Evolutionary conservation across 495 filamentous ascomycete genomes (phyloP).

Genomic region (Aspergillus sclerotiicarbonarius): DNA sequence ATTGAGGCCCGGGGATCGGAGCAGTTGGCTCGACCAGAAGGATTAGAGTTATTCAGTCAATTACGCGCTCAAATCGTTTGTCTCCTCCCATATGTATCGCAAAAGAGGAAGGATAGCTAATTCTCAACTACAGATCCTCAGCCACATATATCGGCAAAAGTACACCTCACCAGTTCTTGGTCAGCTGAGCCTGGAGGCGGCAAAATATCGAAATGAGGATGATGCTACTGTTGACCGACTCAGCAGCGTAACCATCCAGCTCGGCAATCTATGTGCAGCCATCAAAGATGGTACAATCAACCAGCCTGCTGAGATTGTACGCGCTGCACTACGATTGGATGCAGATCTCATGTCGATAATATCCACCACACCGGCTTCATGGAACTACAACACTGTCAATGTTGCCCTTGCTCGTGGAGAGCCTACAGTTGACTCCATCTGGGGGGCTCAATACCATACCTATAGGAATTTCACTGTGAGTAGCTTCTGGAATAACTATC

Average conservation of each 20-base stretch:
- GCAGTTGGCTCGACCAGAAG: conserved; percentile 7
- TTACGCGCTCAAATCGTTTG: neutral
- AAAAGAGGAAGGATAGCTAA: neutral
- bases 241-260: conserved; percentile 1
- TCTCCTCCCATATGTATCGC: neutral
- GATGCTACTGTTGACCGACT: conserved; percentile 13
- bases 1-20: conserved; percentile 16
- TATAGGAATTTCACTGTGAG: conserved; percentile 53
- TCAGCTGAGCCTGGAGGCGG: conserved; percentile 10
- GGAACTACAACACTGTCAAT: neutral
- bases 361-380: neutral
- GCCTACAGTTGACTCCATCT: conserved; percentile 17
- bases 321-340: conserved; percentile 11
- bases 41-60: neutral
- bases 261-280: conserved; percentile 14
- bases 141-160: conserved; percentile 13
- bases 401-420: neutral
- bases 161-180: conserved; percentile 9
- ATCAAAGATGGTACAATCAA: conserved; percentile 11
- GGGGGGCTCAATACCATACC: conserved; percentile 50
- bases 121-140: neutral
- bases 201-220: conserved; percentile 7
- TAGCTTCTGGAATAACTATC: conserved; percentile 58
- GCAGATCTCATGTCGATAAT: conserved; percentile 14
- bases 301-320: conserved; percentile 14